Evolutionary conservation across 163 green algal genomes (phyloP).

Genomic region (Scenedesmus sp.): DNA sequence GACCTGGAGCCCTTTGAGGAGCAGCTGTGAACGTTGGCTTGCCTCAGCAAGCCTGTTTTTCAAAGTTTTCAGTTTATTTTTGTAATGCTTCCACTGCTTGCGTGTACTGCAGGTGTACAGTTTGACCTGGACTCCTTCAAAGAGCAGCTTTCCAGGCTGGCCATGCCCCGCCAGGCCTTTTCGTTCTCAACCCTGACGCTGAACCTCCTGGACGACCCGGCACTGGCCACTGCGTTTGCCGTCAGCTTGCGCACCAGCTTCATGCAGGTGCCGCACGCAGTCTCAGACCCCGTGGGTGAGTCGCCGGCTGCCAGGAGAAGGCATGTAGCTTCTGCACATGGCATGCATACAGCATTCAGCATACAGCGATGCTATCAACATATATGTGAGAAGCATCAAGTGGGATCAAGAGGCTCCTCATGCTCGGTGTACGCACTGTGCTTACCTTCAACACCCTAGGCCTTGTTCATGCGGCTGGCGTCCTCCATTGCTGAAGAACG

Average conservation of each 20-base stretch:
- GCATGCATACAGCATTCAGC: too few relatives aligned
- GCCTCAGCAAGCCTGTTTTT: not conserved
- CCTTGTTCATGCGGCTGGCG: too few relatives aligned
- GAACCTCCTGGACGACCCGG: conserved; percentile 63
- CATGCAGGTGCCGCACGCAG: conserved; percentile 41
- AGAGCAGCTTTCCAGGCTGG: conserved; percentile 47
- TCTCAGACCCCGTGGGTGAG: conserved; percentile 40
- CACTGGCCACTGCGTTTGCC: conserved; percentile 62
- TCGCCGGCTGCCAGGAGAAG: not conserved
- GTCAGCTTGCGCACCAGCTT: conserved; percentile 54
- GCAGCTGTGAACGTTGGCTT: conserved; percentile 49
- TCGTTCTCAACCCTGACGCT: conserved; percentile 54
- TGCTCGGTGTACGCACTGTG: too few relatives aligned
- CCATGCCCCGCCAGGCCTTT: conserved; percentile 58
- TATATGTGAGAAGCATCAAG: too few relatives aligned
- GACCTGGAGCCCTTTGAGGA: conserved; percentile 45
- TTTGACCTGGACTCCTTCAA: conserved; percentile 55
- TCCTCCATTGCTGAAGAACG: too few relatives aligned
- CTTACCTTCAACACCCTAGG: too few relatives aligned
- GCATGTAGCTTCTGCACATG: too few relatives aligned
- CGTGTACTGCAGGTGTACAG: conserved; percentile 10
- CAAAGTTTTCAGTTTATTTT: too few relatives aligned
- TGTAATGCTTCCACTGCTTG: not conserved
- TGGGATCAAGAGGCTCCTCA: too few relatives aligned
- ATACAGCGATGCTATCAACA: too few relatives aligned